These are phyloP conservation scores for Wallacemonas sp. DNA, from an alignment of 208 protist species.

Conservation along the genomic window DNA sequence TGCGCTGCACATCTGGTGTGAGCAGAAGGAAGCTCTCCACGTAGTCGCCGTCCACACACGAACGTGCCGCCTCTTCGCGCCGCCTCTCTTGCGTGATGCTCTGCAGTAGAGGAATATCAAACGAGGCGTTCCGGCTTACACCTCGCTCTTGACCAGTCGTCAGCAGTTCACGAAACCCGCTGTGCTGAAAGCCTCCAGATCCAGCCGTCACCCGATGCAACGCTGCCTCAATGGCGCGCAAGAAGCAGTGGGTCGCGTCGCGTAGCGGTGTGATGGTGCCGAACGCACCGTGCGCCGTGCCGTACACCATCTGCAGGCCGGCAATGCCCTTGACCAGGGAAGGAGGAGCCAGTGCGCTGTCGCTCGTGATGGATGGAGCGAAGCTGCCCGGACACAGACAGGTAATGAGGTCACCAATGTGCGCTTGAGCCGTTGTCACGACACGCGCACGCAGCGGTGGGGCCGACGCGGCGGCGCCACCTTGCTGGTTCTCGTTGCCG, in stretches of 20 bases:
- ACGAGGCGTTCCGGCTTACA: conserved; percentile 35
- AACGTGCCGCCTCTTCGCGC: conserved; percentile 7
- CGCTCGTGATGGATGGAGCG: conserved; percentile 32
- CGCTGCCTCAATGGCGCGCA: conserved; percentile 49
- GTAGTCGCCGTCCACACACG: conserved; percentile 42
- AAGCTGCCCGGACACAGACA: conserved; percentile 66
- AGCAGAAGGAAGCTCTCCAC: conserved; percentile 42
- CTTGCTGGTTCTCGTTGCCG: background rate
- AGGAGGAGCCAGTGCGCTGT: conserved; percentile 20
- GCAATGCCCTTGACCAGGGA: conserved; percentile 40
- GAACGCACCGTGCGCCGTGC: conserved; percentile 67
- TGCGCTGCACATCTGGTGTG: background rate
- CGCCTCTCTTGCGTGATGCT: conserved; percentile 8
- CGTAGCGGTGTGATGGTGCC: conserved; percentile 66
- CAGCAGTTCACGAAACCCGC: conserved; percentile 43
- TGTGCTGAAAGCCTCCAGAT: conserved; percentile 42
- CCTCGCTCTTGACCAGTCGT: conserved; percentile 50
- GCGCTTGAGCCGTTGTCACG: conserved; percentile 39
- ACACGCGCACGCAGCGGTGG: conserved; percentile 2
- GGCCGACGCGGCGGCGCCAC: conserved; percentile 7
- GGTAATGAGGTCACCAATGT: conserved; percentile 76
- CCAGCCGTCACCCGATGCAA: conserved; percentile 13
- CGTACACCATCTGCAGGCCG: conserved; percentile 65
- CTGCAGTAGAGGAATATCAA: conserved; percentile 17
- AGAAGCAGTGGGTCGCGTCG: conserved; percentile 42